Conservation (phyloP, 2,329 filamentous ascomycete genomes). For the Aureobasidium pullulans region DNA sequence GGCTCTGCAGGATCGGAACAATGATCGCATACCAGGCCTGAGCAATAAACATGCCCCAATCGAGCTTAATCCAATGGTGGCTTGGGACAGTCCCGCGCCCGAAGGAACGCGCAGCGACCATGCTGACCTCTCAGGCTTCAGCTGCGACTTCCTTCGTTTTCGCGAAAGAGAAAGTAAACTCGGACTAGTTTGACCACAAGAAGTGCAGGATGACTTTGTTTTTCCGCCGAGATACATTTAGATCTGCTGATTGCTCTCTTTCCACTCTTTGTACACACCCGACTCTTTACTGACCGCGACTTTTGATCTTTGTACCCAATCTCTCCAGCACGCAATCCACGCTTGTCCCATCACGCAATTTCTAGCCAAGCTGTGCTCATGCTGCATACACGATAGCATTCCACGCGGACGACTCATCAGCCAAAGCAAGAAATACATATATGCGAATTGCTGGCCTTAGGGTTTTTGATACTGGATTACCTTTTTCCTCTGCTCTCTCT, state of each 20-base stretch:
- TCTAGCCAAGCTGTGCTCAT: constrained; percentile 1
- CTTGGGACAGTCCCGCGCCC: not conserved
- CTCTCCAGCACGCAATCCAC: constrained; percentile 7
- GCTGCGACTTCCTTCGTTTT: not conserved
- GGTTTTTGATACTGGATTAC: too few relatives aligned
- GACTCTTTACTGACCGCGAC: not conserved
- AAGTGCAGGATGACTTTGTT: not conserved
- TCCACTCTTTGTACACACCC: not conserved
- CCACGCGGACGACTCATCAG: not conserved
- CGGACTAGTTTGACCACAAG: not conserved
- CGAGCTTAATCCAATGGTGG: not conserved
- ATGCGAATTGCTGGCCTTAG: not conserved
- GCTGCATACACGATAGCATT: not conserved
- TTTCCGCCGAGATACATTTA: not conserved
- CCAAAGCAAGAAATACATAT: not conserved
- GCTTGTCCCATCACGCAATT: constrained; percentile 5
- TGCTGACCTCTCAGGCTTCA: not conserved
- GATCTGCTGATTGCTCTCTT: not conserved
- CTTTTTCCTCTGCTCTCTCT: not conserved
- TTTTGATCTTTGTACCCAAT: not conserved
- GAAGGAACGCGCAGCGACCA: not conserved
- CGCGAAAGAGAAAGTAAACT: not conserved
- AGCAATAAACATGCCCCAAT: not conserved
- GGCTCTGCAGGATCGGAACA: not conserved
- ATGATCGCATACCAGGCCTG: not conserved